phyloP scores from a whole-genome alignment of 2,329 filamentous ascomycete genomes.

The Trichoderma cornu-damae region DNA sequence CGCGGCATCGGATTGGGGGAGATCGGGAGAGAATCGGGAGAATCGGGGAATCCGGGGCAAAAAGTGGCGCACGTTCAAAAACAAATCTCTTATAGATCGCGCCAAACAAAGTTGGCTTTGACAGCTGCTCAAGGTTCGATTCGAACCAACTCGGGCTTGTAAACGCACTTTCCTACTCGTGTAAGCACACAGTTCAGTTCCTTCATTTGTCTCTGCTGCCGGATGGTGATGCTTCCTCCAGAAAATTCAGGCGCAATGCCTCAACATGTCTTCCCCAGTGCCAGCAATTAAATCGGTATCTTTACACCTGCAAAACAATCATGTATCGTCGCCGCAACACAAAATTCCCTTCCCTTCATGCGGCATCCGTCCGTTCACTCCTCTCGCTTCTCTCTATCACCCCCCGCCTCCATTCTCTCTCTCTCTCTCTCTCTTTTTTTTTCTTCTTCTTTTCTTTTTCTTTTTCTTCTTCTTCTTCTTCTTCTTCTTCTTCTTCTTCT shows the following conservation, averaged over 20 bases:
- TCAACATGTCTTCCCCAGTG: neutral
- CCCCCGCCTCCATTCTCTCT: too few species aligned
- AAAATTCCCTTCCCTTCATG: neutral
- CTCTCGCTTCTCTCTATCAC: too few species aligned
- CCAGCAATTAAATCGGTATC: slow-evolving; percentile 12
- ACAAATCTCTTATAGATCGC: neutral
- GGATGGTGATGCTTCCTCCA: too few species aligned
- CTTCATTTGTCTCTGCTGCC: too few species aligned
- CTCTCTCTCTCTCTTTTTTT: too few species aligned
- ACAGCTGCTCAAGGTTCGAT: too few species aligned
- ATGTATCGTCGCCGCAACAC: slow-evolving; percentile 5
- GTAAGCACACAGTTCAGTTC: too few species aligned
- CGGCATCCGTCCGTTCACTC: neutral
- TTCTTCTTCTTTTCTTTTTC: too few species aligned
- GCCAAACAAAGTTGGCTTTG: neutral
- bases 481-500: too few species aligned
- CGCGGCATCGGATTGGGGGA: slow-evolving; percentile 32
- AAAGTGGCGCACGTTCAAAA: neutral
- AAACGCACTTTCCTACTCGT: too few species aligned
- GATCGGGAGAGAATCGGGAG: neutral
- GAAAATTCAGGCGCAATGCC: neutral
- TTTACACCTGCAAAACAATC: neutral
- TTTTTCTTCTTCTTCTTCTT: too few species aligned
- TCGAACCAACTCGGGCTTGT: neutral
- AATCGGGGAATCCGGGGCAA: too few species aligned